Conservation (phyloP, 2,329 filamentous ascomycete species). For the Xylaria multiplex region DNA sequence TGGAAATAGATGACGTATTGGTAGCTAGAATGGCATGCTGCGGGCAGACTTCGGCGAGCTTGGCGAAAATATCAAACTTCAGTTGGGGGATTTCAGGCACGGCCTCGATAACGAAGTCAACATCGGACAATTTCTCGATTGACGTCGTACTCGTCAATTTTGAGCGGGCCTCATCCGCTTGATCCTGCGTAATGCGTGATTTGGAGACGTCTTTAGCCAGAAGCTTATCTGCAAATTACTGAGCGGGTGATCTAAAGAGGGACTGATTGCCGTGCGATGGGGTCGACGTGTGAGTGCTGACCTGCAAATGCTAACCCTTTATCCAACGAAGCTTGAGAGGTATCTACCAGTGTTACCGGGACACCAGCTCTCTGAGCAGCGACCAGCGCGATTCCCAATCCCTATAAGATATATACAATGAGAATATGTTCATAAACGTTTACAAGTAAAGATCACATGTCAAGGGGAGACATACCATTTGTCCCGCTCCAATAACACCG, state of each 20-base stretch:
- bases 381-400: conserved; percentile 93
- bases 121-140: conserved; percentile 80
- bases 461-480: conserved; percentile 76
- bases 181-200: conserved; percentile 81
- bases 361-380: conserved; percentile 86
- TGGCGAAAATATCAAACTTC: conserved; percentile 87
- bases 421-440: conserved; percentile 37
- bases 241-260: conserved; percentile 20
- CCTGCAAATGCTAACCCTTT: conserved; percentile 91
- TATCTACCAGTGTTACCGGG: conserved; percentile 87
- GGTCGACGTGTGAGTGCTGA: conserved; percentile 52
- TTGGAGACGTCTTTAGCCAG: conserved; percentile 93
- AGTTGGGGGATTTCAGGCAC: conserved; percentile 91
- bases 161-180: conserved; percentile 77
- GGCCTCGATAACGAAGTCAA: conserved; percentile 97
- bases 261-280: conserved; percentile 1
- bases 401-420: conserved; percentile 62
- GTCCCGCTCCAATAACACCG: conserved; percentile 92
- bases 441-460: conserved; percentile 51
- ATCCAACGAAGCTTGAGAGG: conserved; percentile 82
- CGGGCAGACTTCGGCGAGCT: conserved; percentile 83
- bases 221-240: conserved; percentile 75
- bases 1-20: conserved; percentile 98
- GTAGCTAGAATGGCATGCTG: conserved; percentile 91
- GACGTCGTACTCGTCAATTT: conserved; percentile 76